Evolutionary conservation across 306 rosid species (phyloP).

Genomic region (Rosa rugosa): DNA sequence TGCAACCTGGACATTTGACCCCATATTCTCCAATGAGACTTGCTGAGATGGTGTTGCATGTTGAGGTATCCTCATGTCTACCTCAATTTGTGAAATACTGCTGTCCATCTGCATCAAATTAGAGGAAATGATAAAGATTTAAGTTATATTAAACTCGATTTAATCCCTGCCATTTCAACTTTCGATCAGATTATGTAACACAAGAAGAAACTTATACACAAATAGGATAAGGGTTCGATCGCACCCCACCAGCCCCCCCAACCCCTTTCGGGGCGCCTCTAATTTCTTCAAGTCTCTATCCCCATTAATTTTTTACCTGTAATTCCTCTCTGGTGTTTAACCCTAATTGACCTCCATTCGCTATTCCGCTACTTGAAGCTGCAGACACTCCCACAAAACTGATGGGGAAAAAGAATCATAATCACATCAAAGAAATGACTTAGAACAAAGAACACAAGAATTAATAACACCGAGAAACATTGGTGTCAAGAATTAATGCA

Average conservation of each 20-base stretch:
- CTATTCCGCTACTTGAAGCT: neutral
- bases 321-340: constrained; percentile 1
- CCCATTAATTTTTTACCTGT: constrained; percentile 19
- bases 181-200: neutral
- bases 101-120: neutral
- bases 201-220: neutral
- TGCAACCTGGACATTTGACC: neutral
- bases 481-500: neutral
- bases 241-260: no score
- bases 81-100: neutral
- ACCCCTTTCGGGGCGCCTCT: no score
- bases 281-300: neutral
- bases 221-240: neutral
- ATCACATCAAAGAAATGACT: neutral
- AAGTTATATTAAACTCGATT: neutral
- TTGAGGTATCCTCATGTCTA: constrained; percentile 1
- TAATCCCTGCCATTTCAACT: neutral
- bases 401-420: constrained; percentile 6
- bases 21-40: neutral
- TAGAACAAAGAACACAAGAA: neutral
- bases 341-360: neutral
- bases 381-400: constrained; percentile 2
- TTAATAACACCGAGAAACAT: neutral
- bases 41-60: neutral
- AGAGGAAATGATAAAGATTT: neutral